phyloP scores from a whole-genome alignment of 2,329 filamentous ascomycete species.

The Fusarium tricinctum region DNA sequence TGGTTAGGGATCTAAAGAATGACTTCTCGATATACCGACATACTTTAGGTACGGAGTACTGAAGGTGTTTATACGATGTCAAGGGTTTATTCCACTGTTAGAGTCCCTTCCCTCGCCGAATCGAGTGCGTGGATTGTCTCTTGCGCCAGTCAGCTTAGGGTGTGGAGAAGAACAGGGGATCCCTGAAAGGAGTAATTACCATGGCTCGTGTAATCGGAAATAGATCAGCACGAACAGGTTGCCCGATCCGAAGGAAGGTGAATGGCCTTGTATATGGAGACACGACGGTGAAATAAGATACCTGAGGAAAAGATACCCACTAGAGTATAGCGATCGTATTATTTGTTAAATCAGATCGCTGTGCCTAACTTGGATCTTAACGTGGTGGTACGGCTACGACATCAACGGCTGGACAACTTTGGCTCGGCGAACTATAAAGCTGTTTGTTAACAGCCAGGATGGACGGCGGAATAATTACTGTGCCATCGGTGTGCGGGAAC shows the following conservation, averaged over 20 bases:
- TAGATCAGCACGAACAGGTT: not conserved
- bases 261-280: no score
- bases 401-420: no score
- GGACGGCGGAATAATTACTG: not conserved
- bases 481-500: no score
- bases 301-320: no score
- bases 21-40: not conserved
- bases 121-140: not conserved
- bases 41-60: not conserved
- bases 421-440: no score
- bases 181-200: conserved; percentile 21
- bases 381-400: no score
- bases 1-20: not conserved
- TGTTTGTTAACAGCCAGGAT: no score
- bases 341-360: no score
- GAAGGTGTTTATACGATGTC: conserved; percentile 10
- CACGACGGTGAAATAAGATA: no score
- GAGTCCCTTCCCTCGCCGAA: not conserved
- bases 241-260: no score
- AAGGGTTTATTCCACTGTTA: not conserved
- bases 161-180: not conserved
- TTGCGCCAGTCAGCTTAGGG: not conserved
- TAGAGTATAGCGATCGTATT: no score
- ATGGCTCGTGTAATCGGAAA: not conserved
- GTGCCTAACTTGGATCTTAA: no score